These are phyloP conservation scores for Echinochloa phyllopogon DNA, from an alignment of 176 grass and related monocot genomes.

Conservation along the genomic window DNA sequence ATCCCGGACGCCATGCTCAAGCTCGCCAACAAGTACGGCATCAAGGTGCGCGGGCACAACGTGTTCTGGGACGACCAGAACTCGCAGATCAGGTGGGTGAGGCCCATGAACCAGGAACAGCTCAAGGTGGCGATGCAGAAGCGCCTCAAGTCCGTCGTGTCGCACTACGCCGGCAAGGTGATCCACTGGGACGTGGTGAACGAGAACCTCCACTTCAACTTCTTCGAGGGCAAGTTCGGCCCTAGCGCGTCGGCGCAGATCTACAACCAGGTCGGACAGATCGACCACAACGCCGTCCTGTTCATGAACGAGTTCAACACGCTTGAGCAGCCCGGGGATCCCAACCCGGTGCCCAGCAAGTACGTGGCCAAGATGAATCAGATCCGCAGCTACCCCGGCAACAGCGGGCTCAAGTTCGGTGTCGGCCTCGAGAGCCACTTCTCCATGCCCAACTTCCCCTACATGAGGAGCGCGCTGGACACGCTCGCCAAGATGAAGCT, in stretches of 20 bases:
- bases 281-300: conserved; percentile 43
- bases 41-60: conserved; percentile 62
- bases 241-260: conserved; percentile 40
- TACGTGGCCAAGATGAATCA: conserved; percentile 54
- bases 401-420: conserved; percentile 31
- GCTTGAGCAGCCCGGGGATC: conserved; percentile 55
- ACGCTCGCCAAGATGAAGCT: conserved; percentile 46
- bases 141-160: conserved; percentile 50
- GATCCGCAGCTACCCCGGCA: conserved; percentile 43
- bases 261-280: conserved; percentile 44
- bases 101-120: not conserved
- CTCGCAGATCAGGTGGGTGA: conserved; percentile 43
- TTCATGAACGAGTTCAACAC: conserved; percentile 84
- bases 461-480: conserved; percentile 62
- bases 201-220: conserved; percentile 72
- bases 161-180: conserved; percentile 57
- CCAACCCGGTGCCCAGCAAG: conserved; percentile 31
- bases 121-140: conserved; percentile 46
- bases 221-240: conserved; percentile 59
- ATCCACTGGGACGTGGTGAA: conserved; percentile 84
- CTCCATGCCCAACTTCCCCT: conserved; percentile 58
- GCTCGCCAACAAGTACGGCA: conserved; percentile 43
- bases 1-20: conserved; percentile 64
- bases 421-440: conserved; percentile 80
- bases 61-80: conserved; percentile 67